phyloP scores from a whole-genome alignment of 2,329 filamentous ascomycete genomes.

The Paraphoma sp. region DNA sequence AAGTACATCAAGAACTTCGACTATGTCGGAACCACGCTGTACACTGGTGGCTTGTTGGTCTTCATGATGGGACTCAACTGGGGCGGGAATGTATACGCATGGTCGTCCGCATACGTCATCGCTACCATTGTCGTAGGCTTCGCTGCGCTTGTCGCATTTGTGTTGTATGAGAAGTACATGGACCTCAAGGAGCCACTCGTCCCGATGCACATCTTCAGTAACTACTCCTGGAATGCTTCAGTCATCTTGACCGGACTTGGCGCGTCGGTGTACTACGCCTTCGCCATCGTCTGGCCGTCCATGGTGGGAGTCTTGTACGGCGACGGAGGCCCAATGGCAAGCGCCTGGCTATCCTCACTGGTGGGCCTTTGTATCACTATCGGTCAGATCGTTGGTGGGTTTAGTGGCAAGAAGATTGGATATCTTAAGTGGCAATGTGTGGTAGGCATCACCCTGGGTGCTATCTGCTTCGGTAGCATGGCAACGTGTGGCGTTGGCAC shows the following conservation, averaged over 20 bases:
- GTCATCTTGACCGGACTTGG: conserved; percentile 38
- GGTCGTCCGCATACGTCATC: conserved; percentile 52
- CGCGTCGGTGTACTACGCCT: conserved; percentile 45
- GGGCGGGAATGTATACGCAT: conserved; percentile 46
- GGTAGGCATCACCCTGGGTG: conserved; percentile 27
- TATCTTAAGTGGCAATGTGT: conserved; percentile 34
- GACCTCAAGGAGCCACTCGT: conserved; percentile 39
- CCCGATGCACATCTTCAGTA: conserved; percentile 44
- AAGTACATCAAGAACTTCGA: conserved; percentile 31
- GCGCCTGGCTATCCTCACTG: conserved; percentile 16
- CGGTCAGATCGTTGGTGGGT: conserved; percentile 36
- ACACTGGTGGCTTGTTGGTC: conserved; percentile 20
- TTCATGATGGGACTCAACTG: conserved; percentile 28
- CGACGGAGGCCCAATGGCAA: conserved; percentile 16
- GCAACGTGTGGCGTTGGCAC: conserved; percentile 26
- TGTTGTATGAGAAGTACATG: conserved; percentile 41
- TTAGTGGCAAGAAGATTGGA: conserved; percentile 17
- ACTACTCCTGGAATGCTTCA: conserved; percentile 34
- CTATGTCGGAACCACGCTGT: conserved; percentile 23
- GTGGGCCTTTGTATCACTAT: conserved; percentile 28
- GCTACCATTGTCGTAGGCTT: conserved; percentile 47
- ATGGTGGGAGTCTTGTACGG: conserved; percentile 29
- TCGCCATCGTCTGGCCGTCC: conserved; percentile 43
- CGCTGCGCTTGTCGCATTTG: conserved; percentile 43
- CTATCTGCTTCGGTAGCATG: conserved; percentile 23